phyloP scores from a whole-genome alignment of 352 stramenopile species.

The Phytophthora megakarya region DNA sequence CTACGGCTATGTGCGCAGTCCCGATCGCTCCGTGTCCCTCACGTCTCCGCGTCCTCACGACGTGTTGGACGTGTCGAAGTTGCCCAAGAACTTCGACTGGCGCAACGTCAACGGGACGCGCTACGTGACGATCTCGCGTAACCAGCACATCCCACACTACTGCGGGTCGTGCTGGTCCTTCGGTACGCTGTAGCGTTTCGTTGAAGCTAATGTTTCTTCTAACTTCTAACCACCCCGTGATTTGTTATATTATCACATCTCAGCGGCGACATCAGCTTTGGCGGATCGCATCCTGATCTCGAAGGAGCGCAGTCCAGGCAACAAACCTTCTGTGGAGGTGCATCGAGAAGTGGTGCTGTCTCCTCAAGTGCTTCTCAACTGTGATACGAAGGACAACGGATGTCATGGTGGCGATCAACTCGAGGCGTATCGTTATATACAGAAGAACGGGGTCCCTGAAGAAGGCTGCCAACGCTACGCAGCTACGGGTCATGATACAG shows the following conservation, averaged over 20 bases:
- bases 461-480: constrained; percentile 95
- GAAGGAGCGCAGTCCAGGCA: constrained; percentile 59
- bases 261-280: constrained; percentile 83
- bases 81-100: constrained; percentile 96
- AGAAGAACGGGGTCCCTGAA: constrained; percentile 92
- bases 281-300: constrained; percentile 87
- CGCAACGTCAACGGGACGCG: constrained; percentile 81
- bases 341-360: constrained; percentile 81
- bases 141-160: constrained; percentile 89
- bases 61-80: constrained; percentile 57
- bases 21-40: constrained; percentile 69
- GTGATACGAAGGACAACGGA: constrained; percentile 80
- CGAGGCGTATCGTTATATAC: constrained; percentile 92
- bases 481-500: constrained; percentile 91
- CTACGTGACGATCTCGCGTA: constrained; percentile 84
- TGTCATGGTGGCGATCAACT: constrained; percentile 94
- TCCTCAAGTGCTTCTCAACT: constrained; percentile 90
- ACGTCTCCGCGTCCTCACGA: constrained; percentile 70
- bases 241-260: constrained; percentile 14
- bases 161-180: constrained; percentile 92
- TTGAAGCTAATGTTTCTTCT: constrained; percentile 19
- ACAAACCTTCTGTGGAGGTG: constrained; percentile 64
- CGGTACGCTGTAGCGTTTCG: constrained; percentile 34
- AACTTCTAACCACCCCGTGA: constrained; percentile 4
- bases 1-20: constrained; percentile 75